Conservation (phyloP, 148 eudicot species). For the Pouteria glomerata region DNA sequence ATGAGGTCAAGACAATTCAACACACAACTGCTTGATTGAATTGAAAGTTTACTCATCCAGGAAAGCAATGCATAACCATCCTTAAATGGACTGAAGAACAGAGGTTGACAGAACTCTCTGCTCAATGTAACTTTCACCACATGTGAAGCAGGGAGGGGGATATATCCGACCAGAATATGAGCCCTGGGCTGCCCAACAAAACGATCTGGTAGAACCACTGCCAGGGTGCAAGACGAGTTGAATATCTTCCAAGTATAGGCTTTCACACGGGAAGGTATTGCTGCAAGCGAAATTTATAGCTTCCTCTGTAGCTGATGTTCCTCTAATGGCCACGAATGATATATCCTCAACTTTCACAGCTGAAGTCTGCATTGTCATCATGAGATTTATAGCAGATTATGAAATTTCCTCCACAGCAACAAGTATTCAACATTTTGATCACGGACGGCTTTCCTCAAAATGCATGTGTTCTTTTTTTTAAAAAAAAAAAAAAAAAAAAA, state of each 20-base stretch:
- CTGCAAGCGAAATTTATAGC: constrained; percentile 82
- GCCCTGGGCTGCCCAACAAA: constrained; percentile 89
- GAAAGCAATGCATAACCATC: neutral
- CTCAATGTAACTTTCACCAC: constrained; percentile 14
- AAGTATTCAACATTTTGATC: neutral
- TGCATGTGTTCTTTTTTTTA: no score
- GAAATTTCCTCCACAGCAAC: neutral
- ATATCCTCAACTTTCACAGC: constrained; percentile 50
- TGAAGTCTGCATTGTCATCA: constrained; percentile 53
- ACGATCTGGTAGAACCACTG: constrained; percentile 41
- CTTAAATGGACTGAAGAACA: constrained; percentile 16
- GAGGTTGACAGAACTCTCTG: constrained; percentile 22
- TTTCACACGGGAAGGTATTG: constrained; percentile 63
- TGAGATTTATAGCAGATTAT: neutral
- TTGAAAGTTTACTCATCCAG: neutral
- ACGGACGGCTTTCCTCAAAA: neutral
- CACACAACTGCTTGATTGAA: neutral
- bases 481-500: no score
- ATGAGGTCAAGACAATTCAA: neutral
- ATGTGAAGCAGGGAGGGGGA: constrained; percentile 64
- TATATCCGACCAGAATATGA: constrained; percentile 51
- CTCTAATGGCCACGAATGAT: constrained; percentile 61
- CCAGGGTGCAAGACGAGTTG: constrained; percentile 38
- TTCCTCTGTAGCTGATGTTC: constrained; percentile 73
- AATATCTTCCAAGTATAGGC: constrained; percentile 63